Conservation (phyloP, 2,329 filamentous ascomycete genomes). For the Colletotrichum tofieldiae region DNA sequence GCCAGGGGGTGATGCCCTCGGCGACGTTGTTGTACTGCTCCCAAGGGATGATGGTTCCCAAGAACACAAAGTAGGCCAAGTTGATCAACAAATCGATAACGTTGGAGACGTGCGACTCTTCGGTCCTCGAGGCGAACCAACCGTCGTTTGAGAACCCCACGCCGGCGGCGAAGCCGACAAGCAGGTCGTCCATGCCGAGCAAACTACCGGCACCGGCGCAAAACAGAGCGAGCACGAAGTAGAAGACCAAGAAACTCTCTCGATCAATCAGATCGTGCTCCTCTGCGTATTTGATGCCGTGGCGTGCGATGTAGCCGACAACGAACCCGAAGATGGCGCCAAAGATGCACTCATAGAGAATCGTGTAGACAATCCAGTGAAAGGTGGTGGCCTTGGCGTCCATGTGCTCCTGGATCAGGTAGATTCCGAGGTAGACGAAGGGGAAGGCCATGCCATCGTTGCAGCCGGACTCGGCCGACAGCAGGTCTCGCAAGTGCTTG, state of each 20-base stretch:
- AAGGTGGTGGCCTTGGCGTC: slow-evolving; percentile 79
- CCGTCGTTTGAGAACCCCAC: slow-evolving; percentile 99
- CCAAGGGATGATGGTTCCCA: slow-evolving; percentile 98
- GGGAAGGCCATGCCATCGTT: slow-evolving; percentile 99
- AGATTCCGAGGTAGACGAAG: slow-evolving; percentile 93
- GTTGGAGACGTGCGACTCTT: slow-evolving; percentile 98
- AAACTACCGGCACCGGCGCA: slow-evolving; percentile 94
- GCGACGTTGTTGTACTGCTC: slow-evolving; percentile 84
- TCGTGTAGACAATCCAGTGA: slow-evolving; percentile 90
- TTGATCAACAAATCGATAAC: slow-evolving; percentile 98
- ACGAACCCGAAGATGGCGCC: slow-evolving; percentile 90
- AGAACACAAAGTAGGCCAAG: slow-evolving; percentile 97
- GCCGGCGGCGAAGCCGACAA: slow-evolving; percentile 94
- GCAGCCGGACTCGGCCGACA: slow-evolving; percentile 97
- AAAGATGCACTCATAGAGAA: slow-evolving; percentile 96
- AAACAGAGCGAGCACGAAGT: slow-evolving; percentile 96
- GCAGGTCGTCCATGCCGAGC: slow-evolving; percentile 91
- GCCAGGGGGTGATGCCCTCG: slow-evolving; percentile 87
- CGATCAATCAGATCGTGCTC: slow-evolving; percentile 89
- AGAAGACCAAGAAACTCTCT: slow-evolving; percentile 98
- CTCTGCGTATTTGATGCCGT: slow-evolving; percentile 91
- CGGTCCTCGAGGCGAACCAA: slow-evolving; percentile 98
- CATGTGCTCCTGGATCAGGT: slow-evolving; percentile 86
- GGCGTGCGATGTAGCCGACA: slow-evolving; percentile 91
- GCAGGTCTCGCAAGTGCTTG: slow-evolving; percentile 94